phyloP scores from a whole-genome alignment of 495 filamentous ascomycete genomes.

The Parmelia sp. region DNA sequence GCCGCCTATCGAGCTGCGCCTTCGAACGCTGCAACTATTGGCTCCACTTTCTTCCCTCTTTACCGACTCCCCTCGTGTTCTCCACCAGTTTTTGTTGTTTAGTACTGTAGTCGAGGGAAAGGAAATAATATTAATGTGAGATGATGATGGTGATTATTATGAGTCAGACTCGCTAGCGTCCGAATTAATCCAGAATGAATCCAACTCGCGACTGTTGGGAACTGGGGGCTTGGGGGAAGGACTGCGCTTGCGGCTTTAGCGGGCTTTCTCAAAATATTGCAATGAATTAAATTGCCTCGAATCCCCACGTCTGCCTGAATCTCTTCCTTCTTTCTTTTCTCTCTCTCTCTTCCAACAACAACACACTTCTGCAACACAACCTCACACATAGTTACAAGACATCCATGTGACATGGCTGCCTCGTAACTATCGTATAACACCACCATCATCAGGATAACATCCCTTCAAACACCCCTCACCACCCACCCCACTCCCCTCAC shows the following conservation, averaged over 20 bases:
- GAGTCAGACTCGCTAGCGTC: neutral
- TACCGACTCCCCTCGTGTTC: no score
- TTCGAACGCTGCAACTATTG: no score
- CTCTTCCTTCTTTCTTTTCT: constrained; percentile 9
- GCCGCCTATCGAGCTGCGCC: no score
- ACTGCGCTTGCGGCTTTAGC: neutral
- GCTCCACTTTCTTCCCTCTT: no score
- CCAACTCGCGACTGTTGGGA: no score
- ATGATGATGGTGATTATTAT: no score
- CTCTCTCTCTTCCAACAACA: constrained; percentile 1
- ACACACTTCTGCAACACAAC: constrained; percentile 9
- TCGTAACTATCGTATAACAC: constrained; percentile 13
- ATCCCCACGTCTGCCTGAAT: constrained; percentile 21
- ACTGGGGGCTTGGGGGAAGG: no score
- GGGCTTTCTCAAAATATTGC: neutral
- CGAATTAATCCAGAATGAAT: no score
- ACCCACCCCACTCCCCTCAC: constrained; percentile 23
- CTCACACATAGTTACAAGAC: constrained; percentile 18
- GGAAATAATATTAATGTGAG: no score
- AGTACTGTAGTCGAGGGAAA: no score
- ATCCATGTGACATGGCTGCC: constrained; percentile 29
- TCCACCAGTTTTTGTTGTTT: no score
- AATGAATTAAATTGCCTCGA: constrained; percentile 6
- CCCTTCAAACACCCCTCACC: neutral
- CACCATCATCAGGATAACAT: no score